These are phyloP conservation scores for Dimocarpus longan DNA, from an alignment of 345 rosid species.

Conservation along the genomic window DNA sequence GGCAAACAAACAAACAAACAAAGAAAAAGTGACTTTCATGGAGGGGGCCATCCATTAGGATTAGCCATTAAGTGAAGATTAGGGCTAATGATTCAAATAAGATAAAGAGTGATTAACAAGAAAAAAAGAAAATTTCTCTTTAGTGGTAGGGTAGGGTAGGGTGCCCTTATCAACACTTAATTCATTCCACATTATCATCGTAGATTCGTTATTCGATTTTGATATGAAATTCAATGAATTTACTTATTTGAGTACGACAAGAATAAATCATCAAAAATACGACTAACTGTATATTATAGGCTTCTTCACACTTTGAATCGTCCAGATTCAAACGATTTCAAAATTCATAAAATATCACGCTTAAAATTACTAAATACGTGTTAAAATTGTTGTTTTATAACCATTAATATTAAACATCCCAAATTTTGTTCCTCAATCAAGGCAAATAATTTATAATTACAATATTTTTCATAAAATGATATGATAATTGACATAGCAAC, in stretches of 20 bases:
- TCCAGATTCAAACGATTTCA: too few relatives aligned
- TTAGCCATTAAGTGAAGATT: constrained; percentile 57
- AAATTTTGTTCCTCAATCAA: too few relatives aligned
- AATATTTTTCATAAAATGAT: too few relatives aligned
- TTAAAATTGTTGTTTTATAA: too few relatives aligned
- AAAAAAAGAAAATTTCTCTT: constrained; percentile 14
- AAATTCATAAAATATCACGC: neutral
- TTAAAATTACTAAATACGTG: neutral
- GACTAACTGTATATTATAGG: neutral
- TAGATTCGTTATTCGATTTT: neutral
- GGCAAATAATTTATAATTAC: too few relatives aligned
- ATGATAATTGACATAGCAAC: too few relatives aligned
- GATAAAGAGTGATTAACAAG: constrained; percentile 27
- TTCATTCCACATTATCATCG: neutral
- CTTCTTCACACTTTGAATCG: too few relatives aligned
- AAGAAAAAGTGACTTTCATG: constrained; percentile 44
- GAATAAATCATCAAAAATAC: neutral
- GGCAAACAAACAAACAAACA: constrained; percentile 21
- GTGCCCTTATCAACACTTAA: constrained; percentile 32
- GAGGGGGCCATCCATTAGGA: constrained; percentile 46
- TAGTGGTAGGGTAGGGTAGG: constrained; percentile 40
- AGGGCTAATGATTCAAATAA: constrained; percentile 43
- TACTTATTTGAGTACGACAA: neutral
- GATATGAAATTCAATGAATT: neutral
- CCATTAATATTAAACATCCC: too few relatives aligned